Percentiles rank a stretch among this genome's conserved stretches.
phyloP scores from a whole-genome alignment of 2,329 filamentous ascomycete species.

The Exophiala sp. region DNA sequence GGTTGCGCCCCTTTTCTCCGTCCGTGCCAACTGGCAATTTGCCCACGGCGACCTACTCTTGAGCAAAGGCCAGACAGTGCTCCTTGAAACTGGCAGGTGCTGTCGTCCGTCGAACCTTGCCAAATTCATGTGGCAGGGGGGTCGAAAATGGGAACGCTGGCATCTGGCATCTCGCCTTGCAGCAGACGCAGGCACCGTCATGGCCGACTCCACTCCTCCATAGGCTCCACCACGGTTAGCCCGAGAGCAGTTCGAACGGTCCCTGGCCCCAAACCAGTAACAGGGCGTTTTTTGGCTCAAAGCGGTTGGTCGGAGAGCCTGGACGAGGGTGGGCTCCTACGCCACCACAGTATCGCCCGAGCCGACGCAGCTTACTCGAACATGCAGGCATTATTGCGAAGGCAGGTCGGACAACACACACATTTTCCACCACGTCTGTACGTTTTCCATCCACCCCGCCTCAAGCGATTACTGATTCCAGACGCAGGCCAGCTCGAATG shows the following conservation, averaged over 20 bases:
- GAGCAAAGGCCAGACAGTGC: conserved; percentile 15
- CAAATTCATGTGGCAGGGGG: conserved; percentile 17
- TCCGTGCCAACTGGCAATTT: conserved; percentile 14
- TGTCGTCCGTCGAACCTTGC: conserved; percentile 13
- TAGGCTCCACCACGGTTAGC: conserved; percentile 6
- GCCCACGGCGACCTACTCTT: conserved; percentile 1
- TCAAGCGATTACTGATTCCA: conserved; percentile 1
- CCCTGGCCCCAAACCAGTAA: conserved; percentile 6
- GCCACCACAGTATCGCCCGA: conserved; percentile 7
- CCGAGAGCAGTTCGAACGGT: conserved; percentile 6
- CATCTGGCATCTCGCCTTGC: conserved; percentile 10
- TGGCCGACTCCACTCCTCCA: conserved; percentile 1
- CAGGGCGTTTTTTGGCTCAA: conserved; percentile 2
- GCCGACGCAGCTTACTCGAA: conserved; percentile 6
- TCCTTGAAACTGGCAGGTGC: conserved; percentile 21
- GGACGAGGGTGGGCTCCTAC: conserved; percentile 8
- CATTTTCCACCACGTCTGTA: background rate
- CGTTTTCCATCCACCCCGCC: conserved; percentile 1
- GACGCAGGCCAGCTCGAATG: background rate
- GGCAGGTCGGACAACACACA: conserved; percentile 4
- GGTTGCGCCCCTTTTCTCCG: conserved; percentile 12
- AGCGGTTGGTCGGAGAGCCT: conserved; percentile 15
- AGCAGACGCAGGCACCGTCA: conserved; percentile 14
- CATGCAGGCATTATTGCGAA: background rate
- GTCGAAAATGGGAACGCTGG: conserved; percentile 11